Conservation (phyloP, 495 filamentous ascomycete species). For the Rhypophila decipiens region DNA sequence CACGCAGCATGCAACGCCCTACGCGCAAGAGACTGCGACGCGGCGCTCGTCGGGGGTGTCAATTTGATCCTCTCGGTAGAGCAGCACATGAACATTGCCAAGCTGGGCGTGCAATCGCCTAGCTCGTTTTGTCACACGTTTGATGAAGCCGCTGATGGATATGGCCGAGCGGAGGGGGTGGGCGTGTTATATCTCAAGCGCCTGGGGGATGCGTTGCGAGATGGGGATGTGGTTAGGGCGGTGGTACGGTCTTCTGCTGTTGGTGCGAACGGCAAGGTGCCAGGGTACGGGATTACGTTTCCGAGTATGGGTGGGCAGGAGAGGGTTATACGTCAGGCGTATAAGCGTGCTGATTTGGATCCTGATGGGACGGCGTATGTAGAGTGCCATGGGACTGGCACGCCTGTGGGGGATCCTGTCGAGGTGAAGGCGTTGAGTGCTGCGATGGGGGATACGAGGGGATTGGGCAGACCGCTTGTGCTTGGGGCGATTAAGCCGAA, state of each 20-base stretch:
- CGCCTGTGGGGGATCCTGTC: constrained; percentile 29
- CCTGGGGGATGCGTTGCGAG: too few relatives aligned
- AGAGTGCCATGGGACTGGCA: constrained; percentile 30
- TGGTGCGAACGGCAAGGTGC: constrained; percentile 49
- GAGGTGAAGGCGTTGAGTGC: constrained; percentile 25
- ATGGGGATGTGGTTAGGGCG: too few relatives aligned
- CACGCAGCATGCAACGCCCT: constrained; percentile 47
- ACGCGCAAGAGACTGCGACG: constrained; percentile 26
- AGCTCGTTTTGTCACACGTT: constrained; percentile 48
- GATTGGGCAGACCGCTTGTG: too few relatives aligned
- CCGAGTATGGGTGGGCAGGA: constrained; percentile 47
- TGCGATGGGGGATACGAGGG: constrained; percentile 5
- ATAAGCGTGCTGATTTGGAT: constrained; percentile 39
- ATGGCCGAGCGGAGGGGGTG: constrained; percentile 54
- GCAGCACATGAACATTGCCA: constrained; percentile 24
- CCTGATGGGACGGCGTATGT: constrained; percentile 37
- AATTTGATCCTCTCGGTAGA: constrained; percentile 43
- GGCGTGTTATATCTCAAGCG: constrained; percentile 9
- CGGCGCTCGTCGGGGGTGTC: constrained; percentile 44
- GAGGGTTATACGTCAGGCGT: constrained; percentile 40
- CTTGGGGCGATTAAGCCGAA: constrained; percentile 41
- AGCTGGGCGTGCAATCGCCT: constrained; percentile 27
- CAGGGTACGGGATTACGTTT: constrained; percentile 44
- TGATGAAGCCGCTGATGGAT: constrained; percentile 53
- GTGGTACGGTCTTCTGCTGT: constrained; percentile 49